These are phyloP conservation scores for Fusarium praegraminearum DNA, from an alignment of 2,329 filamentous ascomycete species.

Conservation along the genomic window DNA sequence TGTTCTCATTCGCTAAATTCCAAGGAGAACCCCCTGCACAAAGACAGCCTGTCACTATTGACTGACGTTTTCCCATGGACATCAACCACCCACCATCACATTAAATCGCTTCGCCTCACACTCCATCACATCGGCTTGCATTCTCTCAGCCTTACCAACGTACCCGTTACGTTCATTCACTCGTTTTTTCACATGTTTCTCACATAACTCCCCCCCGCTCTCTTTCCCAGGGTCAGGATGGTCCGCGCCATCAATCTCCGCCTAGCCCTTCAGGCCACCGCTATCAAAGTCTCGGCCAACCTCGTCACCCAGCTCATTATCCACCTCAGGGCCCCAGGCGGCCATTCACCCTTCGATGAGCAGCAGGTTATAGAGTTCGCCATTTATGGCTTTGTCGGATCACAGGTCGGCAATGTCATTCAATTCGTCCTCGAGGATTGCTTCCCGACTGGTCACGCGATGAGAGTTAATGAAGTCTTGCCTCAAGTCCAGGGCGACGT, in stretches of 20 bases:
- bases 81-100: conserved; percentile 15
- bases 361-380: conserved; percentile 55
- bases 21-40: conserved; percentile 33
- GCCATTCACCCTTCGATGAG: conserved; percentile 45
- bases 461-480: conserved; percentile 37
- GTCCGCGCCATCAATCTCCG: conserved; percentile 48
- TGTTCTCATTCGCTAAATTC: conserved; percentile 33
- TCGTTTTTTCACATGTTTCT: conserved; percentile 23
- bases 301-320: conserved; percentile 48
- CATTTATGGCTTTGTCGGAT: conserved; percentile 52
- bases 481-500: conserved; percentile 37
- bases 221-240: conserved; percentile 30
- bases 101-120: not conserved
- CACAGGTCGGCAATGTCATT: conserved; percentile 53
- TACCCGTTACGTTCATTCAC: not conserved
- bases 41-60: conserved; percentile 41
- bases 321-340: conserved; percentile 33
- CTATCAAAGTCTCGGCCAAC: conserved; percentile 51
- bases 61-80: conserved; percentile 8
- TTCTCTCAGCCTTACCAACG: conserved; percentile 9
- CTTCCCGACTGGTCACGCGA: conserved; percentile 49
- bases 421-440: conserved; percentile 53
- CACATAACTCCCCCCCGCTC: not conserved
- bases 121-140: not conserved
- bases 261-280: conserved; percentile 48